Percentiles rank a stretch among this genome's conserved stretches.
Conservation (phyloP, 768 basidiomycete genomes). For the Tremella yokohamensis region DNA sequence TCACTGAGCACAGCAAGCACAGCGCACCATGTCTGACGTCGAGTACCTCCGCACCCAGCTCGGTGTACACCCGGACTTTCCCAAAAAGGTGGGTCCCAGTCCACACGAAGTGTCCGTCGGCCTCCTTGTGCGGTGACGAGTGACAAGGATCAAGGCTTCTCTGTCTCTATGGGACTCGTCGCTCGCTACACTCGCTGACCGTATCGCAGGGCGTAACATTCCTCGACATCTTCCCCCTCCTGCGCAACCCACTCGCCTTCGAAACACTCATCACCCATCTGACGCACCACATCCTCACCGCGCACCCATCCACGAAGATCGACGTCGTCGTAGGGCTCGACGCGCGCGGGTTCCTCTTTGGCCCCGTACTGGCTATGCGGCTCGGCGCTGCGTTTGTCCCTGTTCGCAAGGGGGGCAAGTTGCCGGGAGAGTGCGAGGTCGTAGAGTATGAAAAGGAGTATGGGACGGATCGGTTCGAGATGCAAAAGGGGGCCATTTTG, state of each 20-base stretch:
- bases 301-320: slow-evolving; percentile 39
- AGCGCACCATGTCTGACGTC: slow-evolving; percentile 59
- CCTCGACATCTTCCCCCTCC: slow-evolving; percentile 89
- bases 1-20: background rate
- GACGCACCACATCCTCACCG: slow-evolving; percentile 74
- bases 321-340: slow-evolving; percentile 94
- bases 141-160: no score
- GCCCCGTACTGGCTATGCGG: slow-evolving; percentile 83
- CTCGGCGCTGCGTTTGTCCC: slow-evolving; percentile 93
- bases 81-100: slow-evolving; percentile 74
- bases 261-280: slow-evolving; percentile 89
- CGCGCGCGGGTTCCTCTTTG: slow-evolving; percentile 91
- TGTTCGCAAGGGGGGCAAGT: slow-evolving; percentile 86
- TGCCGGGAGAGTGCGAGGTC: slow-evolving; percentile 77
- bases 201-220: slow-evolving; percentile 84
- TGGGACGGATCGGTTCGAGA: slow-evolving; percentile 88
- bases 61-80: slow-evolving; percentile 62
- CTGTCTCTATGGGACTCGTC: no score
- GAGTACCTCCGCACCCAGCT: slow-evolving; percentile 57
- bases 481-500: slow-evolving; percentile 80
- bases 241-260: slow-evolving; percentile 77
- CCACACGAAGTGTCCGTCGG: background rate
- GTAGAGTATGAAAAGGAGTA: slow-evolving; percentile 89
- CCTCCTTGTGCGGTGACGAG: no score
- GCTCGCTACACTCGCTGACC: slow-evolving; percentile 5